These are phyloP conservation scores for Dicorynia guianensis DNA, from an alignment of 306 rosid genomes.

Conservation along the genomic window DNA sequence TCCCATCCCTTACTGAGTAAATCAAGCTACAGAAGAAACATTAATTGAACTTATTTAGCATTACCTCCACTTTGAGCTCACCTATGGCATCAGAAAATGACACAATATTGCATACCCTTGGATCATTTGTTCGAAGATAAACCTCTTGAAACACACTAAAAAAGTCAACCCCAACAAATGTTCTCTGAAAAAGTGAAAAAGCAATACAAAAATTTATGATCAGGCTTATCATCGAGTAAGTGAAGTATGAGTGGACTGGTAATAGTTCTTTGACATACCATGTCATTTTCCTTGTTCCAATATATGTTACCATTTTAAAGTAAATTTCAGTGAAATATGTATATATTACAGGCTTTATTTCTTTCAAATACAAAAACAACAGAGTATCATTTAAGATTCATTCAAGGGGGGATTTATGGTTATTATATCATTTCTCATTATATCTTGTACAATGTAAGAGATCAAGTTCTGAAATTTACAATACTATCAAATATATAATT, in stretches of 20 bases:
- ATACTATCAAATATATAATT: conserved; percentile 6
- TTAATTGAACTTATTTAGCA: conserved; percentile 36
- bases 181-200: conserved; percentile 76
- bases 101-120: conserved; percentile 82
- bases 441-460: conserved; percentile 3
- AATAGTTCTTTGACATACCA: conserved; percentile 14
- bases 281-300: neutral
- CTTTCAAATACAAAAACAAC: conserved; percentile 2
- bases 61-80: conserved; percentile 98
- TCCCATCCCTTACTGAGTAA: neutral
- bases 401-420: neutral
- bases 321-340: conserved; percentile 29
- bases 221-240: conserved; percentile 36
- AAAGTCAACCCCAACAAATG: conserved; percentile 93
- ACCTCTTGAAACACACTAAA: conserved; percentile 94
- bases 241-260: conserved; percentile 19
- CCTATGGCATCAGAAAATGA: conserved; percentile 91
- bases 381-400: neutral
- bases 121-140: conserved; percentile 79
- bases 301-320: conserved; percentile 21
- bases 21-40: conserved; percentile 6
- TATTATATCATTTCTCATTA: conserved; percentile 13
- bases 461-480: conserved; percentile 2
- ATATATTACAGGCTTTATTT: conserved; percentile 5
- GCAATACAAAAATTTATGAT: conserved; percentile 36